Evolutionary conservation across 371 early-diverging fungal species (phyloP), one percentile per base, ranked within the genome.

Genomic region (Coemansia sp.): DNA sequence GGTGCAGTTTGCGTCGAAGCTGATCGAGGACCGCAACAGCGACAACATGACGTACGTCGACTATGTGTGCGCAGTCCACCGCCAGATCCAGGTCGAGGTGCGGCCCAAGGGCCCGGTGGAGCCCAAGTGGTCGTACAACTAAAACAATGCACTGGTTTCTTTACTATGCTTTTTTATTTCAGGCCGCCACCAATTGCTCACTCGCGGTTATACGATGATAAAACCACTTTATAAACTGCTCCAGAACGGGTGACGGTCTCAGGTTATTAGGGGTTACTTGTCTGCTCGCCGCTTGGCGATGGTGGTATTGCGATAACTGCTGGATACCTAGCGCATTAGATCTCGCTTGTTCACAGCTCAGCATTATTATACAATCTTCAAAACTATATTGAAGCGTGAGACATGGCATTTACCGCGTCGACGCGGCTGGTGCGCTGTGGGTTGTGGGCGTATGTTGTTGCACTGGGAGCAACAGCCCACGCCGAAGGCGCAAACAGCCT

Each of bases 21-120:
- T 80, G 50, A 63, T 76, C 20, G 81, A 80, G 62, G 81, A 80
- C 63, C 90, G 90, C 72, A 89, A 88, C 53, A 86, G 85, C 57
- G 91, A 88, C 47, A 87, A 86, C 53, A 84, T 91, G 90, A 87
- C 85, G 39, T 97, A 98, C 79, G 93, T 96, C 8, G 98, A 97
- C 70, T 96, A 88, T 68, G 79, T 98, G 30, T 91, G 92, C 62
- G 77, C 84, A 47, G 86, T 95, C 55, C 98, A 98, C 77, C 85
- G 90, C 67, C 89, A 88, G 77, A 90, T 91, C 57, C 92, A 92
- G 75, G 82, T 67, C 26, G 92, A 91, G 80, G 84, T 87, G 48
- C 78, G 78, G 6, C 65, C 69, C 43, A 79, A 79, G 62, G 71
- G 58, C 13, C 47, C 53, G 13, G 52, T 48, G 26, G 72, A 72